These are phyloP conservation scores for Lippia alba DNA, from an alignment of 305 asterid genomes.

Conservation along the genomic window DNA sequence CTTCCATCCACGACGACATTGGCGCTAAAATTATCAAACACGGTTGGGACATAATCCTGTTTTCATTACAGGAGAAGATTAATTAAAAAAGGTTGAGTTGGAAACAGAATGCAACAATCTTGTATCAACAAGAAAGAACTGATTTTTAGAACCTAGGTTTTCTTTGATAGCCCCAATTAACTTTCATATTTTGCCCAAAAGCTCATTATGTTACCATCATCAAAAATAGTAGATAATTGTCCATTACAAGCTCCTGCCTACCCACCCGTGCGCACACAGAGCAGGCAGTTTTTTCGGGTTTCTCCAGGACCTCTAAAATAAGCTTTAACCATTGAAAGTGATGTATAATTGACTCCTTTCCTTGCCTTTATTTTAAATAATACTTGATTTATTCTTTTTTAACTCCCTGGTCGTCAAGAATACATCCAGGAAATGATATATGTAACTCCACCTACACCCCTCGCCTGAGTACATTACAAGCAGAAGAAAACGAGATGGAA, in stretches of 20 bases:
- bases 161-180: not conserved
- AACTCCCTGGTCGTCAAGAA: not conserved
- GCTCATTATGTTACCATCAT: not conserved
- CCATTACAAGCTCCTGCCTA: too few species aligned
- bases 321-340: not conserved
- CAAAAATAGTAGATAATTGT: not conserved
- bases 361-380: not conserved
- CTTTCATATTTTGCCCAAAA: not conserved
- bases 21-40: slow-evolving; percentile 66
- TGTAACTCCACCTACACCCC: slow-evolving; percentile 7
- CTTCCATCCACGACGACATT: slow-evolving; percentile 64
- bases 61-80: slow-evolving; percentile 20
- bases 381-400: not conserved
- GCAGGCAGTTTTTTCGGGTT: not conserved
- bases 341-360: slow-evolving; percentile 7
- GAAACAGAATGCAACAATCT: not conserved
- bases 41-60: slow-evolving; percentile 69
- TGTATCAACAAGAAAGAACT: slow-evolving; percentile 5
- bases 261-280: too few species aligned
- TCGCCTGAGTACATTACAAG: not conserved
- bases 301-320: not conserved
- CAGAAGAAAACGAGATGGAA: not conserved
- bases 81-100: not conserved
- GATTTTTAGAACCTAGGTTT: not conserved
- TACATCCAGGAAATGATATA: not conserved